These are phyloP conservation scores for Pisolithus thermaeus DNA, from an alignment of 1,284 basidiomycete genomes.

Conservation along the genomic window DNA sequence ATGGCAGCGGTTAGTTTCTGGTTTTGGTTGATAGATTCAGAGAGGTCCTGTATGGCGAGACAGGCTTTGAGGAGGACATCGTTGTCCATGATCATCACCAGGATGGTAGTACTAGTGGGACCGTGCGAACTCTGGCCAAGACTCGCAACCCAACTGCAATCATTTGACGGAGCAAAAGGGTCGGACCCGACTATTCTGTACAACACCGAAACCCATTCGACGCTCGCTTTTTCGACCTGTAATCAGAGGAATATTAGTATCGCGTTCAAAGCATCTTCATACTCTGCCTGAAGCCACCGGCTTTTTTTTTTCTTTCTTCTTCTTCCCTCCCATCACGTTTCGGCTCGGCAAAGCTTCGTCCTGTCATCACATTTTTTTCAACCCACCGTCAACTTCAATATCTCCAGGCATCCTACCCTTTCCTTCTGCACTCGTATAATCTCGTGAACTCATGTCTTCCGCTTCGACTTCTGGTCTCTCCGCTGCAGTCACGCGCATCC, in stretches of 20 bases:
- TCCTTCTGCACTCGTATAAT: slow-evolving; percentile 10
- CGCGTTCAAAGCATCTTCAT: slow-evolving; percentile 7
- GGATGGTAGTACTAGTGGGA: background rate
- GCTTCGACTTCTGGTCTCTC: slow-evolving; percentile 74
- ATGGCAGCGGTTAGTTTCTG: slow-evolving; percentile 72
- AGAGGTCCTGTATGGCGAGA: slow-evolving; percentile 76
- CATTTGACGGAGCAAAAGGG: background rate
- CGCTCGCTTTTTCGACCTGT: slow-evolving; percentile 18
- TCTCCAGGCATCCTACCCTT: slow-evolving; percentile 2
- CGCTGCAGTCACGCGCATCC: slow-evolving; percentile 92
- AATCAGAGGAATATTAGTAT: slow-evolving; percentile 6
- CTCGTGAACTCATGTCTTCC: slow-evolving; percentile 33
- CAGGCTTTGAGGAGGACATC: slow-evolving; percentile 67
- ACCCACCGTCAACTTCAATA: background rate
- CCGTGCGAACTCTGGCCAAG: background rate
- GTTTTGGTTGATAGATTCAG: slow-evolving; percentile 85
- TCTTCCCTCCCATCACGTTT: background rate
- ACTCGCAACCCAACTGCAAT: background rate
- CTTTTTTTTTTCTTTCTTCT: background rate
- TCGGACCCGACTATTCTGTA: slow-evolving; percentile 13
- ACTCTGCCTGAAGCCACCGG: background rate
- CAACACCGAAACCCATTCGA: slow-evolving; percentile 22
- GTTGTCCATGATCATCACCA: slow-evolving; percentile 48
- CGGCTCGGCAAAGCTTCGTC: background rate
- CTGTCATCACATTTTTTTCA: background rate